Conservation (phyloP, 164 flowering plant genomes). For the Protea cynaroides region DNA sequence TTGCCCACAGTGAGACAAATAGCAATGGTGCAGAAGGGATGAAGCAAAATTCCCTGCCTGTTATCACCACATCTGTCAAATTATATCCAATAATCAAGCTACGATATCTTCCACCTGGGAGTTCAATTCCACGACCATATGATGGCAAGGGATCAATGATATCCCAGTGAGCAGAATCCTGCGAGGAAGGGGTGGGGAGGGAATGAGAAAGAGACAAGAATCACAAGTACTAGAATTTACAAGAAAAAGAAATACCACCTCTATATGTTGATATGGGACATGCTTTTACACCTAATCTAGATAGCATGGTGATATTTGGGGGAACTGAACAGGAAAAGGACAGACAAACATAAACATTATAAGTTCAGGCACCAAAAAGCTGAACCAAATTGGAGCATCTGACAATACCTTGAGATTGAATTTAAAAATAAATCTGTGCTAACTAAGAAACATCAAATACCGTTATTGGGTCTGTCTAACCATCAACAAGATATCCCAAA, state of each 20-base stretch:
- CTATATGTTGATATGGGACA: neutral
- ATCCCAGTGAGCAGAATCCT: conserved; percentile 70
- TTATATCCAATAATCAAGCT: conserved; percentile 68
- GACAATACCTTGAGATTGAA: too few species aligned
- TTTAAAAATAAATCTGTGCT: too few species aligned
- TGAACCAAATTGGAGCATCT: too few species aligned
- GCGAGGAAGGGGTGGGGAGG: conserved; percentile 7
- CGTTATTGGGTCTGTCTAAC: too few species aligned
- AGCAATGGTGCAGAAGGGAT: neutral
- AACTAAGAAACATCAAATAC: too few species aligned
- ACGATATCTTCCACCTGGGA: conserved; percentile 63
- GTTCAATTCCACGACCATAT: conserved; percentile 81
- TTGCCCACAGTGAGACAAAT: neutral
- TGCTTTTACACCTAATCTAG: neutral
- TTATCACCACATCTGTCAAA: conserved; percentile 72
- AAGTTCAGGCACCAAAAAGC: too few species aligned
- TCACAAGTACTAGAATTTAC: too few species aligned
- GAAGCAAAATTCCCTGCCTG: conserved; percentile 38
- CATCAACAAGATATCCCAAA: too few species aligned
- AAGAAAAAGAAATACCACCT: neutral
- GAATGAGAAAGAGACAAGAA: neutral
- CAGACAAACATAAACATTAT: too few species aligned
- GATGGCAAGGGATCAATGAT: conserved; percentile 70
- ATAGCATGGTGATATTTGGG: neutral
- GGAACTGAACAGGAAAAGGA: too few species aligned